These are phyloP conservation scores for Rosa lucieae DNA, from an alignment of 306 rosid species.

Conservation along the genomic window DNA sequence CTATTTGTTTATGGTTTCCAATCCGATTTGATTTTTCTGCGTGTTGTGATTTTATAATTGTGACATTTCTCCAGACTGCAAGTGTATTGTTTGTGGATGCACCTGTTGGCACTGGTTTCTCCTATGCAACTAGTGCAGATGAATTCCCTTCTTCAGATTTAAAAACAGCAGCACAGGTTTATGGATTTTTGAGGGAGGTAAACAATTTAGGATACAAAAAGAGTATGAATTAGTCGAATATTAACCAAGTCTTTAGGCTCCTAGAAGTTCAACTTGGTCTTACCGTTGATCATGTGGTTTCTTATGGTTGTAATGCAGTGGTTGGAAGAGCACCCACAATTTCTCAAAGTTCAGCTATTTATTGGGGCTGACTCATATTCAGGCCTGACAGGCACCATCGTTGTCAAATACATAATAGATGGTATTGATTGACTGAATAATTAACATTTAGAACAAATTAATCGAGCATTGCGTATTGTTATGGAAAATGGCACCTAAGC, in stretches of 20 bases:
- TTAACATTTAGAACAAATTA: background rate
- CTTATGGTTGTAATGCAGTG: conserved; percentile 22
- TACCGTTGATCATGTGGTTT: background rate
- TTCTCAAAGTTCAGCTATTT: conserved; percentile 14
- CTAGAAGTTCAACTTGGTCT: background rate
- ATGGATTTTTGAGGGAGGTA: conserved; percentile 25
- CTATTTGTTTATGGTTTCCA: background rate
- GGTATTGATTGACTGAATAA: background rate
- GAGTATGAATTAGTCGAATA: background rate
- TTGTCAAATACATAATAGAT: conserved; percentile 20
- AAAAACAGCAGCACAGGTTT: conserved; percentile 12
- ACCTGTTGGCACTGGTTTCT: conserved; percentile 34
- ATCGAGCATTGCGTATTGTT: background rate
- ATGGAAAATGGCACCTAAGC: background rate
- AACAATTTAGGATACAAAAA: background rate
- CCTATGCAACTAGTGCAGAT: conserved; percentile 15
- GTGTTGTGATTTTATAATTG: background rate
- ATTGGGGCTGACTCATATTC: conserved; percentile 26
- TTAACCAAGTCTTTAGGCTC: background rate
- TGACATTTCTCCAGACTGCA: background rate
- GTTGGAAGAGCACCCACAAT: conserved; percentile 21
- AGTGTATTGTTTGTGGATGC: conserved; percentile 30
- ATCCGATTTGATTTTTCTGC: background rate
- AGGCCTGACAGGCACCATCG: conserved; percentile 14
- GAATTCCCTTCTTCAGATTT: conserved; percentile 16